Evolutionary conservation across 208 protist species (phyloP).

Genomic region (Leishmania amazonensis): DNA sequence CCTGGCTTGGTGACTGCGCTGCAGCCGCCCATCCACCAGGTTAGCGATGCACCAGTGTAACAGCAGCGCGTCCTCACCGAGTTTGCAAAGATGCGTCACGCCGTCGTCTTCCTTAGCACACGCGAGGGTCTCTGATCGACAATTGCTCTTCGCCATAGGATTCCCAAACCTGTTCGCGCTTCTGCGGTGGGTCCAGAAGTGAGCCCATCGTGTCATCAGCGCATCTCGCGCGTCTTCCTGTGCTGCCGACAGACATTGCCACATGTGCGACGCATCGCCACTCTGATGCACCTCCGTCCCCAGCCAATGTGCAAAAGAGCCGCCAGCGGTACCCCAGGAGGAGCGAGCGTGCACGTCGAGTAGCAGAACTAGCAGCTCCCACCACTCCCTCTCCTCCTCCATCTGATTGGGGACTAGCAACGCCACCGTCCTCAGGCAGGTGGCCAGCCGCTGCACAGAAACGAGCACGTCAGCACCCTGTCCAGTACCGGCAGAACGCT

Average conservation of each 20-base stretch:
- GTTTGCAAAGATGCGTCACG: not conserved
- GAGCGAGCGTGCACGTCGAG: not conserved
- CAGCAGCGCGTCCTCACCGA: not conserved
- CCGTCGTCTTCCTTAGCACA: not conserved
- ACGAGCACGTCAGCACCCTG: not conserved
- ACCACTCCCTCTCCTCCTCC: conserved; percentile 7
- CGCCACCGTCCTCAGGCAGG: not conserved
- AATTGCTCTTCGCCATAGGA: not conserved
- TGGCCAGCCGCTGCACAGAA: not conserved
- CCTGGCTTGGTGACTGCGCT: not conserved
- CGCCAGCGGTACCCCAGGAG: too few species aligned
- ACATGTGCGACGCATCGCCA: not conserved
- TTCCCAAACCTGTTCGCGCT: not conserved
- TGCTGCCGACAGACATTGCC: not conserved
- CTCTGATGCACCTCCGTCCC: not conserved
- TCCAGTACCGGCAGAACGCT: not conserved
- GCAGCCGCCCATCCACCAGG: not conserved
- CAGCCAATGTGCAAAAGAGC: not conserved
- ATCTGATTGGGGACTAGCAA: not conserved
- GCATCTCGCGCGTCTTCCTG: not conserved
- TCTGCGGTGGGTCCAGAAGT: not conserved
- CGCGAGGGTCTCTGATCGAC: not conserved
- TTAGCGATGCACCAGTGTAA: conserved; percentile 1
- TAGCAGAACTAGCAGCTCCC: conserved; percentile 21
- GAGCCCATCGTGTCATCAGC: not conserved